Evolutionary conservation across 2,329 filamentous ascomycete species (phyloP).

Genomic region (Penicillium sumatraense): DNA sequence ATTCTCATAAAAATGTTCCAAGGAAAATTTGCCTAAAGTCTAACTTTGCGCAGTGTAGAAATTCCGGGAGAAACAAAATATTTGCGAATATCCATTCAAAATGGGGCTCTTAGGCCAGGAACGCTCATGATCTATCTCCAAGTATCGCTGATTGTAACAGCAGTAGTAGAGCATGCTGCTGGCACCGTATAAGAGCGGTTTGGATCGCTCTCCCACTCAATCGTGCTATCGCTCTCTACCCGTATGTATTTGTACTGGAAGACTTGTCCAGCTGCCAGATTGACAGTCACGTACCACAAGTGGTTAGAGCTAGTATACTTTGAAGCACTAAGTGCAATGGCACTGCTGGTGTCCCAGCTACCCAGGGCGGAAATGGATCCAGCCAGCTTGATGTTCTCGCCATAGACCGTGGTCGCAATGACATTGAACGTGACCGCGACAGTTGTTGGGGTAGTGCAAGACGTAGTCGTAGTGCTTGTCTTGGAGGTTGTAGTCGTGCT

Average conservation of each 20-base stretch:
- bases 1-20: no score
- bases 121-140: no score
- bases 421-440: constrained; percentile 69
- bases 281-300: constrained; percentile 64
- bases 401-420: constrained; percentile 60
- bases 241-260: constrained; percentile 74
- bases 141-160: constrained; percentile 40
- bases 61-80: not conserved
- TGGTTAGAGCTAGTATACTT: constrained; percentile 64
- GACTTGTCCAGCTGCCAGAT: constrained; percentile 58
- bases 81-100: not conserved
- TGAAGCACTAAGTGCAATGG: constrained; percentile 61
- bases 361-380: constrained; percentile 66
- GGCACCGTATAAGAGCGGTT: constrained; percentile 49
- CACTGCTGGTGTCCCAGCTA: constrained; percentile 62
- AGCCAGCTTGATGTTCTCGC: constrained; percentile 68
- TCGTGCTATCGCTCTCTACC: constrained; percentile 56
- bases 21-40: no score
- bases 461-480: constrained; percentile 33
- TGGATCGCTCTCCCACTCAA: constrained; percentile 68
- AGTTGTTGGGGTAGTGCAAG: constrained; percentile 36
- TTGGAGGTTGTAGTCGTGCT: constrained; percentile 21
- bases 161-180: constrained; percentile 36
- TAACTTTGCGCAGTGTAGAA: no score
- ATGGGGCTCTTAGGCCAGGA: no score